Conservation (phyloP, 225 moss, liverwort and hornwort genomes). For the Neckera pumila region DNA sequence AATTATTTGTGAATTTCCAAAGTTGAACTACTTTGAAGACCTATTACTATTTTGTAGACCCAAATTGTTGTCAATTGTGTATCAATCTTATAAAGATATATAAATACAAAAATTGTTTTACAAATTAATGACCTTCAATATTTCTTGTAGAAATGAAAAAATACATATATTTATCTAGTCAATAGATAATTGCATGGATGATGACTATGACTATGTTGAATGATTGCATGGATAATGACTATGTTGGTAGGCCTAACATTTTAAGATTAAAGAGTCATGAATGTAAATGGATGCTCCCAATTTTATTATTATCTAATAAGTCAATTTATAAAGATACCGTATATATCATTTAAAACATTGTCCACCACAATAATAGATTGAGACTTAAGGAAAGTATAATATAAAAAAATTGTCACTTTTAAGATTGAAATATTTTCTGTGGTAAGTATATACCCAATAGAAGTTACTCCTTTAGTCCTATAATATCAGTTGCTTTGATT, state of each 20-base stretch:
- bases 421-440: accelerated
- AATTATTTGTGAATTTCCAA: background rate
- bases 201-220: too few species aligned
- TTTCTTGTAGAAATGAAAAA: accelerated
- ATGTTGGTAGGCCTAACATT: background rate
- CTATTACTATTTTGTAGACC: background rate
- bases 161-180: background rate
- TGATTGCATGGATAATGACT: background rate
- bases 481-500: background rate
- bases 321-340: background rate
- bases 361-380: background rate
- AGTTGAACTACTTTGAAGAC: background rate
- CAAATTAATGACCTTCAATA: accelerated
- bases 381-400: background rate
- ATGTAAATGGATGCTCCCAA: background rate
- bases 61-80: background rate
- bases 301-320: background rate
- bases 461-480: accelerated
- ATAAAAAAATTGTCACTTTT: background rate
- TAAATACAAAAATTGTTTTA: background rate
- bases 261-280: background rate
- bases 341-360: background rate
- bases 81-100: background rate
- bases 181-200: background rate
- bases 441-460: accelerated